These are phyloP conservation scores for Aethionema arabicum DNA, from an alignment of 345 rosid species.

Conservation along the genomic window DNA sequence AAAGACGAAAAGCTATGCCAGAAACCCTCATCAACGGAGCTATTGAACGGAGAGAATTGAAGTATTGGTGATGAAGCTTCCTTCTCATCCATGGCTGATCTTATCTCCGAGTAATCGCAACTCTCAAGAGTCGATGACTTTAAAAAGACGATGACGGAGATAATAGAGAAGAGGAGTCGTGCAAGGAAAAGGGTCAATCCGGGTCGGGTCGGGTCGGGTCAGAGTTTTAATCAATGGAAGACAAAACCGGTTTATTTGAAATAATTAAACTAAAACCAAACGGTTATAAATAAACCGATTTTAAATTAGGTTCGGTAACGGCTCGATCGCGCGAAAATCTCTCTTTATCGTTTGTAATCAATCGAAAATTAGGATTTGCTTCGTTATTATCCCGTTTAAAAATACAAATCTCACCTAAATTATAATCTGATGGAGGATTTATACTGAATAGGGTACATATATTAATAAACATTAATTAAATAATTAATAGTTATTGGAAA, in stretches of 20 bases:
- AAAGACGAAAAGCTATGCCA: slow-evolving; percentile 87
- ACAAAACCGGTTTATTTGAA: not conserved
- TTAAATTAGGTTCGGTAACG: too few species aligned
- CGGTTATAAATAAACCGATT: not conserved
- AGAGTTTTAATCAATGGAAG: slow-evolving; percentile 16
- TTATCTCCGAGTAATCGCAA: not conserved
- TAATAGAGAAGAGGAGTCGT: slow-evolving; percentile 24
- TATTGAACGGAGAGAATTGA: slow-evolving; percentile 75
- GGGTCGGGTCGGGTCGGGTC: slow-evolving; percentile 15
- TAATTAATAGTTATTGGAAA: too few species aligned
- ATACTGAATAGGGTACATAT: too few species aligned
- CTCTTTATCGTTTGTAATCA: too few species aligned
- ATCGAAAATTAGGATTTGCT: too few species aligned
- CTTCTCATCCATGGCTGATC: slow-evolving; percentile 29
- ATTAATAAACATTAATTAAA: too few species aligned
- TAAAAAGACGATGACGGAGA: slow-evolving; percentile 27
- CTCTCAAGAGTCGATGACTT: slow-evolving; percentile 14
- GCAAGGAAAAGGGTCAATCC: slow-evolving; percentile 27
- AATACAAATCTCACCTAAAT: too few species aligned
- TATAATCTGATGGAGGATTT: too few species aligned
- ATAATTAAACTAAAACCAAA: not conserved
- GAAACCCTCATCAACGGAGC: slow-evolving; percentile 85
- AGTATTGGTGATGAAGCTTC: slow-evolving; percentile 43
- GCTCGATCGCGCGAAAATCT: too few species aligned
- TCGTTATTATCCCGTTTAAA: too few species aligned